Evolutionary conservation across 2,329 filamentous ascomycete species (phyloP).

Genomic region (Aspergillus aculeatus): DNA sequence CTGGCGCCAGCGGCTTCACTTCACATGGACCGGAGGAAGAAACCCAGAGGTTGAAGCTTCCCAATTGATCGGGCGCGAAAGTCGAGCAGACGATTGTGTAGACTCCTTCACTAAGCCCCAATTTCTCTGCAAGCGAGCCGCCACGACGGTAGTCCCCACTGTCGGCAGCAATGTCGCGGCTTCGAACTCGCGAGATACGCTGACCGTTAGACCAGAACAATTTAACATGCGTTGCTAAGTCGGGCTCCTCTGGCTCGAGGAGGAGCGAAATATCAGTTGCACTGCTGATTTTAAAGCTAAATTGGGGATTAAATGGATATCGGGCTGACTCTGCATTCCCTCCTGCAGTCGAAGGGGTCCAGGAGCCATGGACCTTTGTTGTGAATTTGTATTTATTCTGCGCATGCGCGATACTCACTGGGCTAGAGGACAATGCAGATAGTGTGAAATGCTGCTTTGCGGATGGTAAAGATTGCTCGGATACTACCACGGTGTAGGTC

Average conservation of each 20-base stretch:
- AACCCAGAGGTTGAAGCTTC: slow-evolving; percentile 73
- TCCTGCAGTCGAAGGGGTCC: slow-evolving; percentile 78
- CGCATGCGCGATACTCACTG: slow-evolving; percentile 63
- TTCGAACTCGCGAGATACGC: slow-evolving; percentile 67
- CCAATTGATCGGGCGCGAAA: slow-evolving; percentile 76
- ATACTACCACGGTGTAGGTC: slow-evolving; percentile 65
- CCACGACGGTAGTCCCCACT: slow-evolving; percentile 87
- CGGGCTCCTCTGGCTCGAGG: slow-evolving; percentile 64
- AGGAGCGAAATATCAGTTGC: slow-evolving; percentile 68
- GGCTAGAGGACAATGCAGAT: slow-evolving; percentile 70
- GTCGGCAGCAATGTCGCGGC: slow-evolving; percentile 73
- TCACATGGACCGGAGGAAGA: slow-evolving; percentile 57
- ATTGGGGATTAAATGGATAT: slow-evolving; percentile 88
- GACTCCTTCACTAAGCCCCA: slow-evolving; percentile 63
- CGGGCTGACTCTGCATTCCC: slow-evolving; percentile 74
- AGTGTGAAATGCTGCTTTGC: slow-evolving; percentile 81
- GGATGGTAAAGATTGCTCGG: slow-evolving; percentile 74
- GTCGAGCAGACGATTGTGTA: slow-evolving; percentile 92
- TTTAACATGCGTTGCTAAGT: slow-evolving; percentile 79
- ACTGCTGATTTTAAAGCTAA: slow-evolving; percentile 59
- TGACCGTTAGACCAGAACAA: slow-evolving; percentile 74
- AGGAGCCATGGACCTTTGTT: slow-evolving; percentile 62
- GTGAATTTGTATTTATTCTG: slow-evolving; percentile 59
- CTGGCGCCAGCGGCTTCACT: slow-evolving; percentile 63
- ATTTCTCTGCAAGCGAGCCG: slow-evolving; percentile 67